Percentiles rank a stretch among this genome's conserved stretches.
phyloP scores from a whole-genome alignment of 768 basidiomycete species.

The Hygrocybe coccinea region DNA sequence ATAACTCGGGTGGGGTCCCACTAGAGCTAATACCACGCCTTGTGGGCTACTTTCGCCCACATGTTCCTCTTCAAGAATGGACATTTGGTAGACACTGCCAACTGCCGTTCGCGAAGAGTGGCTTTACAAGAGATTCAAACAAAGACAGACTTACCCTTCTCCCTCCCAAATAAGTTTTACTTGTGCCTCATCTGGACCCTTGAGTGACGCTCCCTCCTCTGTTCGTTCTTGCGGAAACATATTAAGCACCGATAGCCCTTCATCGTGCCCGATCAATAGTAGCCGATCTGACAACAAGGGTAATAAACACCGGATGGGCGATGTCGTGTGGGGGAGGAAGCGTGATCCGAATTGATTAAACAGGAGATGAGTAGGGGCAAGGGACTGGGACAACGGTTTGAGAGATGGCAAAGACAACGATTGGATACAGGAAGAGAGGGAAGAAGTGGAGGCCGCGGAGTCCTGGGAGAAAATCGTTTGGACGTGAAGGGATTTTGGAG shows the following conservation, averaged over 20 bases:
- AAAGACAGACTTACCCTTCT: constrained; percentile 52
- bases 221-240: constrained; percentile 74
- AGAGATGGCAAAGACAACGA: constrained; percentile 25
- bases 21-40: constrained; percentile 73
- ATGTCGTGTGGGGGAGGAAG: constrained; percentile 75
- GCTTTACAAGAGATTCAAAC: not conserved
- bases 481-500: constrained; percentile 2
- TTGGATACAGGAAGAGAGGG: not conserved
- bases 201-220: constrained; percentile 45
- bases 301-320: constrained; percentile 69
- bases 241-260: constrained; percentile 76
- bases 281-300: constrained; percentile 61
- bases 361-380: constrained; percentile 60
- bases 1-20: constrained; percentile 53
- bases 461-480: constrained; percentile 25
- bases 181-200: constrained; percentile 69
- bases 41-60: constrained; percentile 47
- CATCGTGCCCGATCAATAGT: constrained; percentile 74
- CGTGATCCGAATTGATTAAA: constrained; percentile 80
- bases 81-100: constrained; percentile 70
- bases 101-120: not conserved
- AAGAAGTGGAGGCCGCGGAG: constrained; percentile 33
- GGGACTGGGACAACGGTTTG: constrained; percentile 45
- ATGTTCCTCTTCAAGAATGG: constrained; percentile 65
- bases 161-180: constrained; percentile 68